phyloP scores from a whole-genome alignment of 257 asterid genomes.

The Perilla frutescens region DNA sequence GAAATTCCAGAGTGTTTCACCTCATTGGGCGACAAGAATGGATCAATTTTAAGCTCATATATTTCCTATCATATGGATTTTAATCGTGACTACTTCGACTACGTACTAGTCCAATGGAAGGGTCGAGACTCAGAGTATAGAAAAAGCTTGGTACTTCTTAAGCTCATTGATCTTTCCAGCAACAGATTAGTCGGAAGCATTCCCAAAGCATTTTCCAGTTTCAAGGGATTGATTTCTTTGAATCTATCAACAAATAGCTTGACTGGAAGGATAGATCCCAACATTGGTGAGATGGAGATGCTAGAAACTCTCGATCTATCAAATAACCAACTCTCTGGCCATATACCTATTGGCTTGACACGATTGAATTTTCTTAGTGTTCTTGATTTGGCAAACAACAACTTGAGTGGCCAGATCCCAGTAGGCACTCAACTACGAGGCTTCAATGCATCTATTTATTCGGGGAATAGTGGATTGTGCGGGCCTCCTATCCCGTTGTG shows the following conservation, averaged over 20 bases:
- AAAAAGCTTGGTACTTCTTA: too few relatives aligned
- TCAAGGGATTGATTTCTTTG: conserved; percentile 37
- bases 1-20: conserved; percentile 46
- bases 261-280: conserved; percentile 37
- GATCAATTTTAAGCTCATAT: too few relatives aligned
- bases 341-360: conserved; percentile 37
- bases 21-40: not conserved
- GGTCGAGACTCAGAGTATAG: too few relatives aligned
- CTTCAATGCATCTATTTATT: conserved; percentile 29
- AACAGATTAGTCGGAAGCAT: too few relatives aligned
- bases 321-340: conserved; percentile 41
- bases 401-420: conserved; percentile 43
- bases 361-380: conserved; percentile 24
- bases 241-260: conserved; percentile 43
- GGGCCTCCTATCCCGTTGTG: conserved; percentile 41
- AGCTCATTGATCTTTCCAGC: too few relatives aligned
- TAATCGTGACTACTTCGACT: not conserved
- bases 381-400: conserved; percentile 46
- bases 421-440: conserved; percentile 39
- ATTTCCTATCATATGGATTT: too few relatives aligned
- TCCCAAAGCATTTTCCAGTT: not conserved
- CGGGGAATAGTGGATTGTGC: conserved; percentile 37
- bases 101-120: conserved; percentile 15
- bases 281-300: conserved; percentile 39
- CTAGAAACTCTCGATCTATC: too few relatives aligned